Evolutionary conservation across 345 rosid species (phyloP).

Genomic region (Hibiscus trionum): DNA sequence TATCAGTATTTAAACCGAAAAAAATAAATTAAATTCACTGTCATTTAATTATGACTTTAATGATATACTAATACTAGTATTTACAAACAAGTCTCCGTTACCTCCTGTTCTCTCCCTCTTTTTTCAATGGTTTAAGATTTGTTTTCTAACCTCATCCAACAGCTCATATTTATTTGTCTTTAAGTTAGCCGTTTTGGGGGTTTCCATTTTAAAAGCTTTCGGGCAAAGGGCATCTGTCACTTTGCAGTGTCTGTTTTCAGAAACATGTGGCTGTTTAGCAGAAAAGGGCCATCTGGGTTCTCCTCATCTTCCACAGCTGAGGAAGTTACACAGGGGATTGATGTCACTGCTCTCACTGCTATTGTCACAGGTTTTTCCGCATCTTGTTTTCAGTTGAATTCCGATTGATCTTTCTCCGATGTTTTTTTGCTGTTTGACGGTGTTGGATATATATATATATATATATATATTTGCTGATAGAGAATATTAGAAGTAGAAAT

Average conservation of each 20-base stretch:
- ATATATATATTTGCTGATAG: neutral
- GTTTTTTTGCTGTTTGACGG: neutral
- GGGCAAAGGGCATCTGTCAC: neutral
- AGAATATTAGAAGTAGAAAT: neutral
- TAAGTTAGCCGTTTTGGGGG: too few species aligned
- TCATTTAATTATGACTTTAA: too few species aligned
- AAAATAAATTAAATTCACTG: too few species aligned
- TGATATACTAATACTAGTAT: too few species aligned
- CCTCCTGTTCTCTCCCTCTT: too few species aligned
- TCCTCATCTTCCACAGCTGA: conserved; percentile 49
- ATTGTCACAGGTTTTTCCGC: conserved; percentile 40
- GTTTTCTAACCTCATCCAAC: too few species aligned
- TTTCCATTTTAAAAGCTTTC: too few species aligned
- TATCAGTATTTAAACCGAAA: too few species aligned
- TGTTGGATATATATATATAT: neutral
- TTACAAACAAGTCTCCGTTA: too few species aligned
- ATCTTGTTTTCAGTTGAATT: neutral
- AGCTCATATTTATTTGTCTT: too few species aligned
- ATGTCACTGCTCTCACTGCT: conserved; percentile 56
- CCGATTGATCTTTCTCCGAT: neutral
- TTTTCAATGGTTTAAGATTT: too few species aligned
- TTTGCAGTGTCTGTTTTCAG: neutral
- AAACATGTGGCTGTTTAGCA: conserved; percentile 35
- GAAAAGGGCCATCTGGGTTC: conserved; percentile 50
- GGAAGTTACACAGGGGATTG: conserved; percentile 46